Conservation (phyloP, 495 filamentous ascomycete genomes). For the Thozetella sp. region DNA sequence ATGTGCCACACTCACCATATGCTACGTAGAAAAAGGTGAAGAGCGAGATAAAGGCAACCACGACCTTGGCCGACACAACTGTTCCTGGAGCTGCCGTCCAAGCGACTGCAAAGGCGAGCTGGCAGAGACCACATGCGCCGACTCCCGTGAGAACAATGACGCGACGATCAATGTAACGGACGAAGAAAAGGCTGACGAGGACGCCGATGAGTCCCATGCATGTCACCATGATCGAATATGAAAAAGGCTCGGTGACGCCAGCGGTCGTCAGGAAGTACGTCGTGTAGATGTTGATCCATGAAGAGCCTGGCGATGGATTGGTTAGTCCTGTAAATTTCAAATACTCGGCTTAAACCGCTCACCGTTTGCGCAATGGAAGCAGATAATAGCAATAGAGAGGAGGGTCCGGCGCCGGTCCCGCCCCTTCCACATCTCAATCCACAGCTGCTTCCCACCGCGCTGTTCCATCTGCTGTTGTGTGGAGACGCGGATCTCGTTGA, state of each 20-base stretch:
- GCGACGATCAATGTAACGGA: constrained; percentile 48
- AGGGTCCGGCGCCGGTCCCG: constrained; percentile 21
- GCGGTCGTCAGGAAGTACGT: constrained; percentile 9
- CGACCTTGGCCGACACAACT: constrained; percentile 36
- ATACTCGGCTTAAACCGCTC: neutral
- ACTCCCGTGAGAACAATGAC: constrained; percentile 47
- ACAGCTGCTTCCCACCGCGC: constrained; percentile 29
- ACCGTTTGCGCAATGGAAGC: constrained; percentile 34
- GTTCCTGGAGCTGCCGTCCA: constrained; percentile 47
- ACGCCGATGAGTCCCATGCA: constrained; percentile 49
- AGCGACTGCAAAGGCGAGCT: constrained; percentile 47
- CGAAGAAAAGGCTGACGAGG: constrained; percentile 41
- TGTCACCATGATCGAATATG: constrained; percentile 44
- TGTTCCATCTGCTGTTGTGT: constrained; percentile 41
- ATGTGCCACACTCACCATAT: constrained; percentile 30
- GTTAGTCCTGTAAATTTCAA: neutral
- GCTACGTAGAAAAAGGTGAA: constrained; percentile 42
- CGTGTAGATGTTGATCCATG: constrained; percentile 25
- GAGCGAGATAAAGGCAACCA: constrained; percentile 40
- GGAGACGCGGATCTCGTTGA: constrained; percentile 44
- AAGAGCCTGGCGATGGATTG: constrained; percentile 21
- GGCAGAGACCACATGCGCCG: constrained; percentile 44
- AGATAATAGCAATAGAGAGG: constrained; percentile 27
- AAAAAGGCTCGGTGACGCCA: neutral
- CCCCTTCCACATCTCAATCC: constrained; percentile 48